Evolutionary conservation across 2,329 filamentous ascomycete species (phyloP).

Genomic region (Emericellopsis cladophorae): DNA sequence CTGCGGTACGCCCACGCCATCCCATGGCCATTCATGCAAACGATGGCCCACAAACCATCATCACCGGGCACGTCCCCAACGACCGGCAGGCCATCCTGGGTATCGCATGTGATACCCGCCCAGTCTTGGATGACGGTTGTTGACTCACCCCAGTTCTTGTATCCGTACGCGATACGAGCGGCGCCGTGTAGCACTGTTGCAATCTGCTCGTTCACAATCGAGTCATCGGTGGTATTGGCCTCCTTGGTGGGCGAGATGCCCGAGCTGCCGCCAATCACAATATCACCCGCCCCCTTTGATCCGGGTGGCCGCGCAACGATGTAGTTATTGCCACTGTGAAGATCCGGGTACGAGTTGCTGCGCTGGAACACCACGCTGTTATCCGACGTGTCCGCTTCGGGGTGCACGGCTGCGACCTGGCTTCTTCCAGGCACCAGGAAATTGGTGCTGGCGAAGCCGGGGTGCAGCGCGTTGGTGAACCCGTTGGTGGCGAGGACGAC

Average conservation of each 20-base stretch:
- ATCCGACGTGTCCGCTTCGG: slow-evolving; percentile 12
- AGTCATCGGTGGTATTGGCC: slow-evolving; percentile 34
- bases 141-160: slow-evolving; percentile 14
- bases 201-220: slow-evolving; percentile 32
- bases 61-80: slow-evolving; percentile 33
- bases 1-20: slow-evolving; percentile 52
- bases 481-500: slow-evolving; percentile 41
- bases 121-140: slow-evolving; percentile 18
- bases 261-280: slow-evolving; percentile 12
- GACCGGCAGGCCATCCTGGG: slow-evolving; percentile 36
- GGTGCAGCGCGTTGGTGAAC: slow-evolving; percentile 32
- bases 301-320: slow-evolving; percentile 16
- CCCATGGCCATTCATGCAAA: slow-evolving; percentile 53
- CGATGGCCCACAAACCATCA: slow-evolving; percentile 38
- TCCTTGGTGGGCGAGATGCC: slow-evolving; percentile 12
- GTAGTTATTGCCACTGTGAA: slow-evolving; percentile 23
- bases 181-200: slow-evolving; percentile 30
- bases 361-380: slow-evolving; percentile 7
- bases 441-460: slow-evolving; percentile 24
- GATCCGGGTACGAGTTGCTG: slow-evolving; percentile 11
- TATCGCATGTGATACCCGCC: slow-evolving; percentile 46
- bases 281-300: slow-evolving; percentile 12
- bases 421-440: slow-evolving; percentile 35
- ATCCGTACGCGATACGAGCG: slow-evolving; percentile 26
- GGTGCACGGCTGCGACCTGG: slow-evolving; percentile 31